phyloP scores from a whole-genome alignment of 164 flowering plant genomes.

The grape (Vitis vinifera) region DNA sequence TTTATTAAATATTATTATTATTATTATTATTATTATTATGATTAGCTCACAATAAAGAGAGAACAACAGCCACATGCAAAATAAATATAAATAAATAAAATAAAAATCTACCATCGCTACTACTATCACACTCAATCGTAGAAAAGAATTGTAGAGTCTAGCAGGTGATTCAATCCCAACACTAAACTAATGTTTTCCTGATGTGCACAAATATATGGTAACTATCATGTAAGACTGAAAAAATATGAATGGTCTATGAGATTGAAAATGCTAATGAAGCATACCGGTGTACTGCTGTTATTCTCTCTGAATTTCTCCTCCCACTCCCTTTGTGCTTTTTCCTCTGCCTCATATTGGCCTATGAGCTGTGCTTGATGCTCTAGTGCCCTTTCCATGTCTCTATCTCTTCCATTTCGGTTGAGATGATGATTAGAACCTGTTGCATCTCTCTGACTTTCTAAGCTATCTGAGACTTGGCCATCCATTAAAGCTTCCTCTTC shows the following conservation, averaged over 20 bases:
- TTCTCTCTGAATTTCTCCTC: slow-evolving; percentile 76
- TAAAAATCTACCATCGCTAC: too few relatives aligned
- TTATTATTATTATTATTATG: too few relatives aligned
- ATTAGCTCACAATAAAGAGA: too few relatives aligned
- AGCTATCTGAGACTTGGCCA: slow-evolving; percentile 8
- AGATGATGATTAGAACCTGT: slow-evolving; percentile 11
- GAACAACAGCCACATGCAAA: too few relatives aligned
- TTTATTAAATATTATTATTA: too few relatives aligned
- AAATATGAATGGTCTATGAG: background rate
- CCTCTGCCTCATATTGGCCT: slow-evolving; percentile 68
- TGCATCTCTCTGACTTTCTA: slow-evolving; percentile 15
- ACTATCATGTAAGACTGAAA: background rate
- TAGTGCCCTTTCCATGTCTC: slow-evolving; percentile 64
- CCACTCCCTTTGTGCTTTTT: slow-evolving; percentile 91
- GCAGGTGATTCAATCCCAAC: too few relatives aligned
- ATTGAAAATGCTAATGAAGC: slow-evolving; percentile 11
- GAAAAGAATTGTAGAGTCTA: too few relatives aligned
- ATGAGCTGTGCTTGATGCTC: slow-evolving; percentile 67
- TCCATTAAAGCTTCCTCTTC: slow-evolving; percentile 13
- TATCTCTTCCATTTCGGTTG: slow-evolving; percentile 27
- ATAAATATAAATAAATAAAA: too few relatives aligned
- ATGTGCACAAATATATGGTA: too few relatives aligned
- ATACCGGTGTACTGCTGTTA: slow-evolving; percentile 58
- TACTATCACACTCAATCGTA: too few relatives aligned
- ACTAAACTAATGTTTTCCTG: too few relatives aligned